phyloP scores from a whole-genome alignment of 2,329 filamentous ascomycete genomes.

The Magnaporthiopsis rhizophila region DNA sequence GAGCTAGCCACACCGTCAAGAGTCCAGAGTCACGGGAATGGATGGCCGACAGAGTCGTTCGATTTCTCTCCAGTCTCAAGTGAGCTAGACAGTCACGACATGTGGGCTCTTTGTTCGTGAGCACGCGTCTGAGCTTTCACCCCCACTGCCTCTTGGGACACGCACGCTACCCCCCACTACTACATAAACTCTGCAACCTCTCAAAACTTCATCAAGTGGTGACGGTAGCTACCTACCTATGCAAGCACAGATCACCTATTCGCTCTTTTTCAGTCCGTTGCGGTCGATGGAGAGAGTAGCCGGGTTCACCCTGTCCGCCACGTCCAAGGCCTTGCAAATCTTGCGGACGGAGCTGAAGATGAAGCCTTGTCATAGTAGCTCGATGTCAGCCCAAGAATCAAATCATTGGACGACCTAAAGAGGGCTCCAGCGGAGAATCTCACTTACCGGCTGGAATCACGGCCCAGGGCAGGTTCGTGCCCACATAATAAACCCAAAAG shows the following conservation, averaged over 20 bases:
- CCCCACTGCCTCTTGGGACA: neutral
- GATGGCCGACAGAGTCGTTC: constrained; percentile 37
- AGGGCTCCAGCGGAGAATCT: neutral
- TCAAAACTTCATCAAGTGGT: neutral
- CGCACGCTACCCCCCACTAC: neutral
- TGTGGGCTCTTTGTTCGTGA: neutral
- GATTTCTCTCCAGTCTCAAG: constrained; percentile 31
- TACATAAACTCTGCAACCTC: neutral
- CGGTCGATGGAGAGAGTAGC: no score
- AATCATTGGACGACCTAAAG: neutral
- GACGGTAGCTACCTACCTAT: neutral
- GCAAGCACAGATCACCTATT: neutral
- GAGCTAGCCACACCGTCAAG: constrained; percentile 42
- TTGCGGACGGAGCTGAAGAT: constrained; percentile 8
- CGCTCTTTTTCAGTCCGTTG: neutral
- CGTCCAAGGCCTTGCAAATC: constrained; percentile 5
- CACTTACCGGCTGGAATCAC: constrained; percentile 45
- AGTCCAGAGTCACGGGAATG: constrained; percentile 37
- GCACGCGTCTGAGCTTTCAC: neutral
- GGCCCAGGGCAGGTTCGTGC: constrained; percentile 54
- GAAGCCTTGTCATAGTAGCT: constrained; percentile 4
- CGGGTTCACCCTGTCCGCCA: neutral
- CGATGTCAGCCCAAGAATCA: neutral
- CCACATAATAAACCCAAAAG: constrained; percentile 56
- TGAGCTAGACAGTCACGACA: neutral